Evolutionary conservation across 345 rosid genomes (phyloP).

Genomic region (Erodium maritimum): DNA sequence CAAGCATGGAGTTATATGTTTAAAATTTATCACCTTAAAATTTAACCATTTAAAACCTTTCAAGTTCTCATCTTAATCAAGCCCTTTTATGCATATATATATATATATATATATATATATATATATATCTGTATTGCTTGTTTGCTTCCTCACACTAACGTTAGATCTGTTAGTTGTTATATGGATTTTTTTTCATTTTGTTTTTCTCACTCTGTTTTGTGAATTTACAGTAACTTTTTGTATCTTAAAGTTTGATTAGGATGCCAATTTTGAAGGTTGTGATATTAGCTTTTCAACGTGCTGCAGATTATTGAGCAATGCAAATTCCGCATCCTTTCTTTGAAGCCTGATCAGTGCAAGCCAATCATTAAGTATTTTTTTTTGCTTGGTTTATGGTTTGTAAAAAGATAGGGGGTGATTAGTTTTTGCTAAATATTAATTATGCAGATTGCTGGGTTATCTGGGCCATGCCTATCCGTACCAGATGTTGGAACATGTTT

Average conservation of each 20-base stretch:
- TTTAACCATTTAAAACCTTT: too few species aligned
- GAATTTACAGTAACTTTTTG: too few species aligned
- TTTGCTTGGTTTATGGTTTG: constrained; percentile 3
- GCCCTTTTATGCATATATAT: too few species aligned
- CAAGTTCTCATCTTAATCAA: too few species aligned
- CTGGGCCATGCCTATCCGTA: constrained; percentile 48
- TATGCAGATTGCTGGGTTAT: constrained; percentile 47
- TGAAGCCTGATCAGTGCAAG: constrained; percentile 53
- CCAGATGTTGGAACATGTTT: constrained; percentile 50
- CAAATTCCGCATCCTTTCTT: constrained; percentile 63
- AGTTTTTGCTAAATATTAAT: neutral
- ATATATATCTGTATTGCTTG: too few species aligned
- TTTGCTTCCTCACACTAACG: too few species aligned
- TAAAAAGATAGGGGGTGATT: neutral
- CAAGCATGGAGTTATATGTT: neutral
- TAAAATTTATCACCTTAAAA: too few species aligned
- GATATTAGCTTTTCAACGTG: constrained; percentile 3
- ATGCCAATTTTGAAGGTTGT: neutral
- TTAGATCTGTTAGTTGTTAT: too few species aligned
- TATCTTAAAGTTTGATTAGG: too few species aligned
- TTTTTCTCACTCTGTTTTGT: too few species aligned
- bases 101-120: too few species aligned
- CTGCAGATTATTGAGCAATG: constrained; percentile 76
- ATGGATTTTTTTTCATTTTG: too few species aligned
- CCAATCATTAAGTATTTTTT: constrained; percentile 41